These are phyloP conservation scores for Prunus mume DNA, from an alignment of 306 rosid genomes.

Conservation along the genomic window DNA sequence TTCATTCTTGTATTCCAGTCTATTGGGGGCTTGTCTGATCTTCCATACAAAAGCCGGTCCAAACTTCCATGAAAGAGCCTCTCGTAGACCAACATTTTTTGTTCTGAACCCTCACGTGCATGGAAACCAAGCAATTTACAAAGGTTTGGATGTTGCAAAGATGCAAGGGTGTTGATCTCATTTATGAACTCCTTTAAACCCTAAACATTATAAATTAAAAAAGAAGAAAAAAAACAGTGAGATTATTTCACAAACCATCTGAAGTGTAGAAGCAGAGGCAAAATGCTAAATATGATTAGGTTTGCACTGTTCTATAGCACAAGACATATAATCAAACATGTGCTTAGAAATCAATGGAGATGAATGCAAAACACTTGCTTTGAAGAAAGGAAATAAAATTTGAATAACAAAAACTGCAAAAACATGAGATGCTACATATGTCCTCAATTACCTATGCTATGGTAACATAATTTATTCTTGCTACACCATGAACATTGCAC, in stretches of 20 bases:
- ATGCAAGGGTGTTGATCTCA: constrained; percentile 73
- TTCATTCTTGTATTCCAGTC: constrained; percentile 98
- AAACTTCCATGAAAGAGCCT: constrained; percentile 92
- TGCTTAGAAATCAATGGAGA: neutral
- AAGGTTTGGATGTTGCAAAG: constrained; percentile 94
- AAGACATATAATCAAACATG: neutral
- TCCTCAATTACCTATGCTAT: neutral
- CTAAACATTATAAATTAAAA: constrained; percentile 36
- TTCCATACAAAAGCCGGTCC: constrained; percentile 75
- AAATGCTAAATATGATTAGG: neutral
- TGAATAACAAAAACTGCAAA: neutral
- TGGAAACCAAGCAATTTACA: constrained; percentile 94
- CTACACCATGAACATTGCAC: neutral
- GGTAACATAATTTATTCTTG: neutral
- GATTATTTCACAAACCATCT: constrained; percentile 16
- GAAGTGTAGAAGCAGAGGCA: neutral
- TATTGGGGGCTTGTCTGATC: constrained; percentile 90
- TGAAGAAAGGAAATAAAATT: neutral
- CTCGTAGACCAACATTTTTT: constrained; percentile 83
- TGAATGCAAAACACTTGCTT: neutral
- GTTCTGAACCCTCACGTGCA: constrained; percentile 81
- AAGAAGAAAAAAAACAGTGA: neutral
- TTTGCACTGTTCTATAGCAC: neutral
- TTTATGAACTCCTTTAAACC: constrained; percentile 80
- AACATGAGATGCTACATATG: neutral